Evolutionary conservation across 2,329 filamentous ascomycete genomes (phyloP).

Genomic region (Daldinia sp.): DNA sequence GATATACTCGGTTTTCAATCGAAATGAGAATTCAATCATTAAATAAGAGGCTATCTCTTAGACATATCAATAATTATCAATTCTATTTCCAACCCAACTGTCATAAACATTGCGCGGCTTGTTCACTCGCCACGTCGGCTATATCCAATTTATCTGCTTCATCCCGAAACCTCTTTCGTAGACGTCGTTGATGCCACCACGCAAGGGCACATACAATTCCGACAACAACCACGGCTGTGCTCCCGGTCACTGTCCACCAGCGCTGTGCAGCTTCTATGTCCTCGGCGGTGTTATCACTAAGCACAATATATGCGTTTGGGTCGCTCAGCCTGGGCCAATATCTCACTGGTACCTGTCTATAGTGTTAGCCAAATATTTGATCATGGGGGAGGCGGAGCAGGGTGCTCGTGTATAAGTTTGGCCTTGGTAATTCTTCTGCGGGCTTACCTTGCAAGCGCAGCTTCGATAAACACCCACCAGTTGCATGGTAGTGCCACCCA

Average conservation of each 20-base stretch:
- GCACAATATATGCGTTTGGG: constrained; percentile 45
- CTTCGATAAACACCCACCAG: constrained; percentile 49
- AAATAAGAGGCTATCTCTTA: background rate
- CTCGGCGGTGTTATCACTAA: constrained; percentile 47
- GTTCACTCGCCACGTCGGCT: constrained; percentile 7
- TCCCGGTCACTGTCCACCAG: constrained; percentile 49
- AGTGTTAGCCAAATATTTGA: constrained; percentile 14
- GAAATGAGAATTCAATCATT: background rate
- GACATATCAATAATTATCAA: background rate
- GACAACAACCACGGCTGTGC: constrained; percentile 44
- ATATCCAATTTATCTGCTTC: constrained; percentile 47
- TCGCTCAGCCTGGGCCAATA: constrained; percentile 41
- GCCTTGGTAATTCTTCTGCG: background rate
- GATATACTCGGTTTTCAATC: background rate
- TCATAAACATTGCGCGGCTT: background rate
- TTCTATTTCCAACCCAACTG: background rate
- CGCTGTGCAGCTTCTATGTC: constrained; percentile 45
- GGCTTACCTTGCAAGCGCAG: constrained; percentile 48
- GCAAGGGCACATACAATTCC: constrained; percentile 48
- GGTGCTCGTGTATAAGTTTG: background rate
- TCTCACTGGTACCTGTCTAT: constrained; percentile 40
- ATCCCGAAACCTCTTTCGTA: constrained; percentile 49
- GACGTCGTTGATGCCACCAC: constrained; percentile 52
- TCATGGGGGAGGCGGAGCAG: background rate
- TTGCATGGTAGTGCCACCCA: constrained; percentile 50